Conservation (phyloP, 352 stramenopile genomes). For the Paralagenidium karlingii region DNA sequence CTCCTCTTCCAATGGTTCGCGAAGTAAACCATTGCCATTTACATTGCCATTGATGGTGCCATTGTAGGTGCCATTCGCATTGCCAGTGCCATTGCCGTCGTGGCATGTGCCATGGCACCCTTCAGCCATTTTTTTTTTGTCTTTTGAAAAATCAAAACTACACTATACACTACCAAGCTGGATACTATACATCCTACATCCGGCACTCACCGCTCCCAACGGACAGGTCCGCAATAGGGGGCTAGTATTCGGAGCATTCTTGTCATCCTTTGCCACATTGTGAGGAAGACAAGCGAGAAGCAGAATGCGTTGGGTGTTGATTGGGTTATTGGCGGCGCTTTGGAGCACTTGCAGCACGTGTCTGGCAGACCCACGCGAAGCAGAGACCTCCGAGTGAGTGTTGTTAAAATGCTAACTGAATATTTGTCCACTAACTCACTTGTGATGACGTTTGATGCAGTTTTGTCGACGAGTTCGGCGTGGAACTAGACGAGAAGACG, state of each 20-base stretch:
- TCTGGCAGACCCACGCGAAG: conserved; percentile 32
- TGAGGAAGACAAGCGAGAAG: background rate
- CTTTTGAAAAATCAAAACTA: background rate
- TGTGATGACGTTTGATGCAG: background rate
- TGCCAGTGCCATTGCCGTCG: conserved; percentile 5
- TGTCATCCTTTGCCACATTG: background rate
- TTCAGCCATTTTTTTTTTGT: conserved; percentile 2
- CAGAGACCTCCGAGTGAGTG: conserved; percentile 48
- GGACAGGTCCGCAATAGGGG: background rate
- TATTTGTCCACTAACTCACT: background rate
- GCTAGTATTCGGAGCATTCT: background rate
- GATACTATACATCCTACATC: background rate
- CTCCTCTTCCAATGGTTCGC: conserved; percentile 5
- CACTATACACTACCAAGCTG: background rate
- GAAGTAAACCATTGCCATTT: no score
- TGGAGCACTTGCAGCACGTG: background rate
- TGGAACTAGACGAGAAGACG: conserved; percentile 55
- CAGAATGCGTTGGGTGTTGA: background rate
- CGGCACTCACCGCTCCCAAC: background rate
- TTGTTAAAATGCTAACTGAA: background rate
- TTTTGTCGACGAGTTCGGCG: conserved; percentile 35
- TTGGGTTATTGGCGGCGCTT: background rate
- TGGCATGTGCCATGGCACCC: conserved; percentile 7
- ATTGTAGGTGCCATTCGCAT: background rate
- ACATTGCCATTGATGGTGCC: background rate